Percentiles rank a stretch among this genome's conserved stretches.
Evolutionary conservation across 2,329 filamentous ascomycete species (phyloP).

Genomic region (Claviceps lovelessii): DNA sequence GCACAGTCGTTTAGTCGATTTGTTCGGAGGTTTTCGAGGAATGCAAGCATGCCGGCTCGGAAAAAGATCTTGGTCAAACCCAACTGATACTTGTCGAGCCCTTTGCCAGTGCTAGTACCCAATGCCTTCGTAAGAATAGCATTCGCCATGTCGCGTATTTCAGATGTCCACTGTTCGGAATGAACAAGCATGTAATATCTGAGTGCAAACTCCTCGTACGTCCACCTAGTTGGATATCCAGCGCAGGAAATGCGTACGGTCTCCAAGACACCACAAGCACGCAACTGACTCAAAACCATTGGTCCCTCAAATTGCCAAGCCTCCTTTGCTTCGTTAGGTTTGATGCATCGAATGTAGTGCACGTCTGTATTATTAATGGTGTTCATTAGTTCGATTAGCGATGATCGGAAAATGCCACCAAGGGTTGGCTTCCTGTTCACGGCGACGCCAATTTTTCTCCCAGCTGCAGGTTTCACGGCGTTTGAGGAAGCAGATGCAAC

Average conservation of each 20-base stretch:
- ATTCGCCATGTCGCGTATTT: constrained; percentile 89
- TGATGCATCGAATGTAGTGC: constrained; percentile 98
- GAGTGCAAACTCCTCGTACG: constrained; percentile 93
- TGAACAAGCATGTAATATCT: constrained; percentile 97
- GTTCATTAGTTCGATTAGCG: constrained; percentile 91
- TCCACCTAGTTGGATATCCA: constrained; percentile 95
- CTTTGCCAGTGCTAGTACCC: constrained; percentile 58
- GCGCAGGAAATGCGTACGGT: constrained; percentile 96
- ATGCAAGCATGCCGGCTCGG: constrained; percentile 95
- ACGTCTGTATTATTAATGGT: constrained; percentile 98
- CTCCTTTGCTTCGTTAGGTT: constrained; percentile 93
- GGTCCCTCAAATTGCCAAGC: constrained; percentile 97
- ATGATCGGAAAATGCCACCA: constrained; percentile 97
- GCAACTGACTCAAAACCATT: constrained; percentile 93
- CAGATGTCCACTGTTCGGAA: constrained; percentile 78
- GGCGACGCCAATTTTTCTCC: constrained; percentile 78
- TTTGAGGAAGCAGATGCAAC: constrained; percentile 46
- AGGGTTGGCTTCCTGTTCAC: constrained; percentile 94
- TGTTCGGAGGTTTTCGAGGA: constrained; percentile 87
- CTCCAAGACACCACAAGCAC: constrained; percentile 96
- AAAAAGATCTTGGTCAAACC: constrained; percentile 99
- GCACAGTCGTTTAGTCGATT: constrained; percentile 83
- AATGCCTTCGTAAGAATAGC: constrained; percentile 81
- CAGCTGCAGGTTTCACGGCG: constrained; percentile 67
- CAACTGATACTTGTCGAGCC: constrained; percentile 88